Evolutionary conservation across 129 eudicot species (phyloP).

Genomic region (Glebionis coronaria): DNA sequence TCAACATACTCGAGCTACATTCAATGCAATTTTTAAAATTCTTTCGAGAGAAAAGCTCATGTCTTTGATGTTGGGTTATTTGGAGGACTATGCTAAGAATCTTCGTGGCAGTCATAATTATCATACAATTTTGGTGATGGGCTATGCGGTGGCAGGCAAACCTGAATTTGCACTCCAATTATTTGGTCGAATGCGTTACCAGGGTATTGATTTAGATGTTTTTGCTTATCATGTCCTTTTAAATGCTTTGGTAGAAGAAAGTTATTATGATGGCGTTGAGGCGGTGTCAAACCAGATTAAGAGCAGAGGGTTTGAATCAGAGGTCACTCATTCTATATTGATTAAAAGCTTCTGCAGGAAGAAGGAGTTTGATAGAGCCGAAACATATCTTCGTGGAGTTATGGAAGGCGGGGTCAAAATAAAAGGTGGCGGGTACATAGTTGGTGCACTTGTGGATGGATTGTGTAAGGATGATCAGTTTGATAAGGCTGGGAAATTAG

Average conservation of each 20-base stretch:
- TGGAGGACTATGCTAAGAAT: conserved; percentile 32
- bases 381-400: conserved; percentile 50
- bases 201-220: conserved; percentile 60
- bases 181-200: conserved; percentile 76
- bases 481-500: conserved; percentile 52
- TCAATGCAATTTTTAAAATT: conserved; percentile 57
- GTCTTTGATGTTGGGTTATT: conserved; percentile 55
- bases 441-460: conserved; percentile 56
- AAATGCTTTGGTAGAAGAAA: conserved; percentile 67
- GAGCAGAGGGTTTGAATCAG: conserved; percentile 46
- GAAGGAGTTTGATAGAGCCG: conserved; percentile 62
- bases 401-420: conserved; percentile 22
- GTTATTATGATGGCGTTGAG: conserved; percentile 48
- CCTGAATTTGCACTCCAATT: conserved; percentile 59
- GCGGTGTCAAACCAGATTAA: conserved; percentile 59
- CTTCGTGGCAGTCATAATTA: conserved; percentile 32
- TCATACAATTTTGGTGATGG: conserved; percentile 62
- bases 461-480: conserved; percentile 51
- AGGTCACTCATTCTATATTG: conserved; percentile 54
- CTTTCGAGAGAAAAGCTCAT: conserved; percentile 43
- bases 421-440: conserved; percentile 33
- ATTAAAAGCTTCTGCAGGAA: conserved; percentile 58
- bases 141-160: conserved; percentile 82
- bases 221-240: conserved; percentile 69
- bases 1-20: conserved; percentile 68